Base-by-base conservation (phyloP, 176 grass and related monocot genomes). In the Aechmea fasciata region DNA sequence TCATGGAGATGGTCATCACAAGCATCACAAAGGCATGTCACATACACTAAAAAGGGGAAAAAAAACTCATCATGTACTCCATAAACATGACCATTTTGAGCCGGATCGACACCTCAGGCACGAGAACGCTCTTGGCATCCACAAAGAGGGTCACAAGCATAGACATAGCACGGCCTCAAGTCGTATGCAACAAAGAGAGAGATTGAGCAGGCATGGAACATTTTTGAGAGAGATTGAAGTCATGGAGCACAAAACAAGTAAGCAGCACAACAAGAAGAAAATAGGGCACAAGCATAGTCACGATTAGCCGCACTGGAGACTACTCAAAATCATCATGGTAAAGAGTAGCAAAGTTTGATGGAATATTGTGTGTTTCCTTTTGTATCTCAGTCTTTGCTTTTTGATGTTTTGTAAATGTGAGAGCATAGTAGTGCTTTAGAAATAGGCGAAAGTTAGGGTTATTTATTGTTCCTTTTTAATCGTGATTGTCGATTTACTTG, bases 41-140 rank as follows among this genome's bases (percentile, higher is more conserved):
- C 41, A 77, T 62, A 18, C 28, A 25, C 74, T 12, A 53, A 66
- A 62, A 67, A 82, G 71, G 54, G 47, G 48, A 59, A 66, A 70
- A 52, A 64, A 70, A 3, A 55, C 19, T 52, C 79, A 72, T 2
- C 85, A 77, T 71, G 8, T 54, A 1, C 72, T 64, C 26, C 62
- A 66, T 63, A 72, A 82, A 18, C 82, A 79, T 17, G 61, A 23
- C 15, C 62, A 64, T 24, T 72, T 24, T 65, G 47, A 28, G 49
- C 33, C 13, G 11, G 52, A 74, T 13, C 20, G 70, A 69, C 61
- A 51, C 22, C 62, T 63, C 12, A 63, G 23, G 67, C 59, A 64
- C 25, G 69, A 82, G 8, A 61, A 20, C 59, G 49, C 48, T 59
- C 24, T 50, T 13, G 33, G 23, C 61, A 11, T 17, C 24, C 65